phyloP scores from a whole-genome alignment of 2,329 filamentous ascomycete genomes.

The Hawksworthiomyces lignivorus region DNA sequence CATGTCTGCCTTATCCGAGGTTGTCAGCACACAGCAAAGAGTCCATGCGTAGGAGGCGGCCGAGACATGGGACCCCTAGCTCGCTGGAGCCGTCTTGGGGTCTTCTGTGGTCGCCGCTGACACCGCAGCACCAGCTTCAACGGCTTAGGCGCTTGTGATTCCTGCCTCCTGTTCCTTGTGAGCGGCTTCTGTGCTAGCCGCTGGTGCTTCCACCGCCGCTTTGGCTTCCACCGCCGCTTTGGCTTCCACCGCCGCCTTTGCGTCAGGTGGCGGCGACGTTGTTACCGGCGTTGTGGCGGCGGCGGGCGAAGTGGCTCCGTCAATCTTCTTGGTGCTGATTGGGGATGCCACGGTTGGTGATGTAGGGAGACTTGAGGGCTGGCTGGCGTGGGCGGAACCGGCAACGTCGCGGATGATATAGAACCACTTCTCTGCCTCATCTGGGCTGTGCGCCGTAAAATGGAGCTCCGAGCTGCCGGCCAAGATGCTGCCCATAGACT shows the following conservation, averaged over 20 bases:
- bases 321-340: slow-evolving; percentile 8
- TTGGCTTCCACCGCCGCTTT: not conserved
- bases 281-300: not conserved
- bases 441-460: slow-evolving; percentile 79
- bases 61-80: no score
- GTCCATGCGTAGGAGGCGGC: no score
- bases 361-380: slow-evolving; percentile 23
- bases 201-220: not conserved
- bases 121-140: not conserved
- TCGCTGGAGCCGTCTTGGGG: slow-evolving; percentile 17
- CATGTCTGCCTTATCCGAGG: no score
- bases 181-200: not conserved
- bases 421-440: slow-evolving; percentile 81
- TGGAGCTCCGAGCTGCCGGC: slow-evolving; percentile 69
- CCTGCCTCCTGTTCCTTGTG: slow-evolving; percentile 41
- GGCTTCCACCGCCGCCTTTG: not conserved
- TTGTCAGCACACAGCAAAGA: no score
- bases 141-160: slow-evolving; percentile 30
- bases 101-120: slow-evolving; percentile 19
- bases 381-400: slow-evolving; percentile 38
- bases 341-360: slow-evolving; percentile 25
- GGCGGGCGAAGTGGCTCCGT: not conserved
- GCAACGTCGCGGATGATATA: slow-evolving; percentile 58
- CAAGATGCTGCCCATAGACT: slow-evolving; percentile 73
- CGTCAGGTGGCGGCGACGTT: not conserved